A percentile compares a stretch with the other conserved stretches of the same genome.
These are phyloP conservation scores for Diplodia intermedia DNA, from an alignment of 2,329 filamentous ascomycete species.

Conservation along the genomic window DNA sequence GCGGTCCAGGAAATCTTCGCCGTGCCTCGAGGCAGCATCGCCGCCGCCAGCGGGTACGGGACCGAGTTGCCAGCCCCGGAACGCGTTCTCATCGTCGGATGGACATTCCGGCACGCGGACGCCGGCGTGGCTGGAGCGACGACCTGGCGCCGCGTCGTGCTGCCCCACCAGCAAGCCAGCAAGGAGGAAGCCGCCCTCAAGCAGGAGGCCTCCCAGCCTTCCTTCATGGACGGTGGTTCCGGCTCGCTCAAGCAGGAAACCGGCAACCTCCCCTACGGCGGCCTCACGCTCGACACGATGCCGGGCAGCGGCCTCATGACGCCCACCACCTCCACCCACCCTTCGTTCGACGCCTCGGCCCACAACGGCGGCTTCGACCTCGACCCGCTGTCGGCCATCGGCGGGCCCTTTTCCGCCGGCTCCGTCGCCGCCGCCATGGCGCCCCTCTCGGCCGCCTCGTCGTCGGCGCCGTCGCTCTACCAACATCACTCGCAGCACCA, in stretches of 20 bases:
- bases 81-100: slow-evolving; percentile 48
- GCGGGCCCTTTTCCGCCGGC: slow-evolving; percentile 15
- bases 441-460: slow-evolving; percentile 9
- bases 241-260: slow-evolving; percentile 8
- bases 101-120: slow-evolving; percentile 47
- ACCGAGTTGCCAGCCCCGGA: slow-evolving; percentile 31
- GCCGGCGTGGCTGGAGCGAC: slow-evolving; percentile 42
- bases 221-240: not conserved
- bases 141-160: slow-evolving; percentile 46
- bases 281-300: slow-evolving; percentile 23
- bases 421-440: not conserved
- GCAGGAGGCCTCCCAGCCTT: slow-evolving; percentile 5
- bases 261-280: slow-evolving; percentile 6
- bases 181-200: slow-evolving; percentile 26
- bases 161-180: slow-evolving; percentile 33
- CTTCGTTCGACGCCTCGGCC: slow-evolving; percentile 22
- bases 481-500: slow-evolving; percentile 38
- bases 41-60: slow-evolving; percentile 20
- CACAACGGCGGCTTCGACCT: slow-evolving; percentile 36
- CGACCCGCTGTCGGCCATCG: slow-evolving; percentile 35
- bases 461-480: not conserved
- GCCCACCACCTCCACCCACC: slow-evolving; percentile 23
- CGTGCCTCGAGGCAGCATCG: slow-evolving; percentile 39
- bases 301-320: slow-evolving; percentile 25
- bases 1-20: slow-evolving; percentile 54